Evolutionary conservation across 2,329 filamentous ascomycete species (phyloP).

Genomic region (Diaporthe nobilis): DNA sequence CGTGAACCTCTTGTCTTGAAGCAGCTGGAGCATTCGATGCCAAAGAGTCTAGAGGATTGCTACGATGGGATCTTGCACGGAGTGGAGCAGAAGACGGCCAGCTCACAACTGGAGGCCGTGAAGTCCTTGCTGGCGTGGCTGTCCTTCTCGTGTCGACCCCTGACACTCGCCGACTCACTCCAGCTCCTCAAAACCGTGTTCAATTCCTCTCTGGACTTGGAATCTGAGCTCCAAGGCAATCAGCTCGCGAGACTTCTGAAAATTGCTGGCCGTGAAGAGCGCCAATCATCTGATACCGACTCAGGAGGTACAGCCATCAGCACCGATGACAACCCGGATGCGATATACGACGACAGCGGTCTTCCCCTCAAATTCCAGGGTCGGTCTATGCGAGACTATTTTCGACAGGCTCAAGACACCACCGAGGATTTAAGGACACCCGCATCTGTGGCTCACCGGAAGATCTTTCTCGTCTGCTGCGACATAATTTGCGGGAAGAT

Average conservation of each 20-base stretch:
- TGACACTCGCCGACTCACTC: slow-evolving; percentile 7
- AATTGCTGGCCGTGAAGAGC: neutral
- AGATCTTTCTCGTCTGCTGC: slow-evolving; percentile 29
- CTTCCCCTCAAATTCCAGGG: neutral
- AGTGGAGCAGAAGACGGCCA: neutral
- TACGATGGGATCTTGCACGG: neutral
- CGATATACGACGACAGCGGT: neutral
- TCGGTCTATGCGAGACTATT: slow-evolving; percentile 12
- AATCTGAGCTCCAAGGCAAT: slow-evolving; percentile 9
- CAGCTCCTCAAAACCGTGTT: neutral
- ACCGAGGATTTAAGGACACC: slow-evolving; percentile 11
- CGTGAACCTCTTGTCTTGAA: slow-evolving; percentile 30
- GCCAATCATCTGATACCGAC: neutral
- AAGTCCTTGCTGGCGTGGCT: slow-evolving; percentile 1
- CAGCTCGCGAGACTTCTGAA: slow-evolving; percentile 3
- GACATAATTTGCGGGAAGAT: slow-evolving; percentile 28
- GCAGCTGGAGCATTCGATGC: slow-evolving; percentile 27
- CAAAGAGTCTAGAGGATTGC: neutral
- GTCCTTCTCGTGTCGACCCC: neutral
- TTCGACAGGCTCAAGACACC: neutral
- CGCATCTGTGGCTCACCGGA: neutral
- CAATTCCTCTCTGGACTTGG: neutral
- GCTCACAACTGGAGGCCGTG: neutral
- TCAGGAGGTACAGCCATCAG: neutral
- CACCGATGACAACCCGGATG: neutral